These are phyloP conservation scores for Mycena rosella DNA, from an alignment of 768 basidiomycete genomes.

Conservation along the genomic window DNA sequence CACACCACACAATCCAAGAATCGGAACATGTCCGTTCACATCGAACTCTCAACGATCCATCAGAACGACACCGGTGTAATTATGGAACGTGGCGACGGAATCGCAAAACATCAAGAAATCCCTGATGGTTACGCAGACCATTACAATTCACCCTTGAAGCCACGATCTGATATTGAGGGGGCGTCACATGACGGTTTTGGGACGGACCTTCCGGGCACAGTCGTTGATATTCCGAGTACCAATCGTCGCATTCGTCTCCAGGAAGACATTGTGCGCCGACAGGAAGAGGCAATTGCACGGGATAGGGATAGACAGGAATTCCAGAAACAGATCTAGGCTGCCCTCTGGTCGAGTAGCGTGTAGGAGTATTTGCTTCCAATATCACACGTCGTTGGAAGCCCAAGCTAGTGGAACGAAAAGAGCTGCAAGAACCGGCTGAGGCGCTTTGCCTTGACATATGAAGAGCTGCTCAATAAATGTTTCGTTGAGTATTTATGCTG, in stretches of 20 bases:
- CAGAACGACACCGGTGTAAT: constrained; percentile 1
- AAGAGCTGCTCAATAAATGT: no score
- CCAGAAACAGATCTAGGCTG: constrained; percentile 14
- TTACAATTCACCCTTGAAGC: background rate
- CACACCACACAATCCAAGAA: background rate
- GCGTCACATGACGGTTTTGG: background rate
- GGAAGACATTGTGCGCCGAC: constrained; percentile 8
- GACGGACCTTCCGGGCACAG: background rate
- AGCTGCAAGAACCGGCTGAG: no score
- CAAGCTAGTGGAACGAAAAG: no score
- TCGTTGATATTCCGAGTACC: background rate
- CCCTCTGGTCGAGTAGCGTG: background rate
- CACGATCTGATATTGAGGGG: constrained; percentile 6
- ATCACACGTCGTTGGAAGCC: no score
- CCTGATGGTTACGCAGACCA: constrained; percentile 5
- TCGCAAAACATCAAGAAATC: background rate
- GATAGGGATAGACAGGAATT: constrained; percentile 19
- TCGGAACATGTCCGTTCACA: constrained; percentile 1
- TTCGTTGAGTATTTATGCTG: no score
- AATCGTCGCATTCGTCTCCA: constrained; percentile 3
- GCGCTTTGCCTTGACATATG: no score
- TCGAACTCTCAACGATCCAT: constrained; percentile 4
- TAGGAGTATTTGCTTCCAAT: no score
- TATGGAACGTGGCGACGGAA: background rate
- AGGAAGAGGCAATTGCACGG: constrained; percentile 1